Evolutionary conservation across 352 stramenopile genomes (phyloP), one percentile per base, ranked within the genome.

Genomic region (Phytophthora cactorum): DNA sequence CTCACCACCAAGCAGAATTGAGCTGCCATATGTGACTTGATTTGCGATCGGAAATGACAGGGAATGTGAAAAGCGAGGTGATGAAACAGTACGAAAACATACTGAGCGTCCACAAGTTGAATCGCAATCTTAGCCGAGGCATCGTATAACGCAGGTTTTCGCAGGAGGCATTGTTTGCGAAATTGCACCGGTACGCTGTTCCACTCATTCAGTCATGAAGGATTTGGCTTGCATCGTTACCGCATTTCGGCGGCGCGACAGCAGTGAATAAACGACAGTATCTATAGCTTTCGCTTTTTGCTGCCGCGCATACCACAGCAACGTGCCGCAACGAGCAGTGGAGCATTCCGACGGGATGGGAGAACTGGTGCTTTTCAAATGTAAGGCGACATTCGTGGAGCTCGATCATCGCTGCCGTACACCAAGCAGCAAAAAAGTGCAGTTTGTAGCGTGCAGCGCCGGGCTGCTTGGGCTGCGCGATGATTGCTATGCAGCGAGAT

Each of bases 1-100:
- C 64, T 39, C 43, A 68, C 63, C 59, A 70, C 63, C 59, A 68
- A 68, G 64, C 57, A 72, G 64, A 67, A 59, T 41, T 60, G 49
- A 60, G 38, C 47, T 25, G 31, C 41, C 28, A 29, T 22, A n/a
- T 28, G 15, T 29, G 17, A 14, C 29, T 25, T 28, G 11, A 12
- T 4, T 28, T 7, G 10, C 10, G 6, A 64, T 63, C 29, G 46
- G 34, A 64, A 69, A 49, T 34, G 17, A 64, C n/a, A 39, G 63
- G 63, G 17, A 8, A 59, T 59, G 2, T 11, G 32, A 17, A 39
- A 9, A 17, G 10, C 12, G 15, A 66, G 59, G 49, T 11, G 4
- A 7, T 1, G 6, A 7, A 14, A 4, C 5, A 45, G 6, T 3
- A 58, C 4, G 2, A 45, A 38, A 38, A 0, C 9, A 52, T 59